A percentile compares a stretch with the other conserved stretches of the same genome.
phyloP scores from a whole-genome alignment of 2,329 filamentous ascomycete genomes.

The Fusarium sp. region DNA sequence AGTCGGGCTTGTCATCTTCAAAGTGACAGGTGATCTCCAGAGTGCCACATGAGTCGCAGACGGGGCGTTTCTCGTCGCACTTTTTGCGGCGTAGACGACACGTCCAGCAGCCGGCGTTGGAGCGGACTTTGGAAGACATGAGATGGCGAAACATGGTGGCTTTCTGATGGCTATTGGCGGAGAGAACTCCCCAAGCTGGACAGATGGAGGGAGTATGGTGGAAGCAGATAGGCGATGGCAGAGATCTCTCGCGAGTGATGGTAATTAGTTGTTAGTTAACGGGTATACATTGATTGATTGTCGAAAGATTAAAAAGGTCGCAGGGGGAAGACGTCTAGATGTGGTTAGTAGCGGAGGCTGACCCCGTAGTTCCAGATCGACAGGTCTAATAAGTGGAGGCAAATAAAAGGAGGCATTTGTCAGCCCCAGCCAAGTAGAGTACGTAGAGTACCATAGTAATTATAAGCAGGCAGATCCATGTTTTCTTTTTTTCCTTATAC shows the following conservation, averaged over 20 bases:
- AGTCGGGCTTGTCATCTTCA: constrained; percentile 61
- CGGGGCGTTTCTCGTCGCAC: constrained; percentile 63
- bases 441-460: too few relatives aligned
- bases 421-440: background rate
- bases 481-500: too few relatives aligned
- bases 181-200: background rate
- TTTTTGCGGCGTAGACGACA: constrained; percentile 69
- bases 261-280: background rate
- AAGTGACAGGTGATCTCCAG: constrained; percentile 68
- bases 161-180: background rate
- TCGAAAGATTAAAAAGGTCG: constrained; percentile 7
- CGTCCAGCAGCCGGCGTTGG: constrained; percentile 65
- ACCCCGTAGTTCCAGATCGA: background rate
- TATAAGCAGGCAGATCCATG: too few relatives aligned
- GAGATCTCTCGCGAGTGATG: background rate
- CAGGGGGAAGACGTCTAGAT: constrained; percentile 7
- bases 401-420: constrained; percentile 12
- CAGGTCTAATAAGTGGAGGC: background rate
- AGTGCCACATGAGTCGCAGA: constrained; percentile 59
- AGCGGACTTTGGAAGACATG: constrained; percentile 49
- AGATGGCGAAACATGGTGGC: constrained; percentile 43
- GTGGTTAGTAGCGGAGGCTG: constrained; percentile 23
- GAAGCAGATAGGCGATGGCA: background rate
- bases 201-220: too few relatives aligned
- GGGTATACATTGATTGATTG: background rate